Conservation (phyloP, 306 rosid genomes). For the Cotoneaster glaucophyllus region DNA sequence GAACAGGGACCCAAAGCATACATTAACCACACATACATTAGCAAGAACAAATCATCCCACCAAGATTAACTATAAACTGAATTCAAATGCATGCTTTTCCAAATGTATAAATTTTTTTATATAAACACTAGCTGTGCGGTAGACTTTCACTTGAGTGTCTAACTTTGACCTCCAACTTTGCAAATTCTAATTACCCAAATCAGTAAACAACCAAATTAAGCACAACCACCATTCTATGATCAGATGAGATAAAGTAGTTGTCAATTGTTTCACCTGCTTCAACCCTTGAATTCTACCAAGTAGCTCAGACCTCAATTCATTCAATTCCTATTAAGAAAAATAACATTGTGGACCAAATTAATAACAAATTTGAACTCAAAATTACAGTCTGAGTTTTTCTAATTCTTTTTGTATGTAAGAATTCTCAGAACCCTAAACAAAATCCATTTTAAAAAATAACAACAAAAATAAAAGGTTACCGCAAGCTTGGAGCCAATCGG, state of each 20-base stretch:
- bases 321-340: constrained; percentile 57
- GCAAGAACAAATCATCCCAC: background rate
- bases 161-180: constrained; percentile 88
- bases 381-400: no score
- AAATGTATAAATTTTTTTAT: background rate
- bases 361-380: no score
- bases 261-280: constrained; percentile 50
- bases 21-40: background rate
- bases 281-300: constrained; percentile 68
- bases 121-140: constrained; percentile 61
- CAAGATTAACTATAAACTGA: background rate
- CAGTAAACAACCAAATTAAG: background rate
- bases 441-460: no score
- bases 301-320: constrained; percentile 84
- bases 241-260: background rate
- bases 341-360: background rate
- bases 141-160: constrained; percentile 77
- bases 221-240: background rate
- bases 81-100: background rate
- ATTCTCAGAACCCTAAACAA: no score
- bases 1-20: background rate
- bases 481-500: no score
- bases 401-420: no score
- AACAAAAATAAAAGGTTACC: no score
- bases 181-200: constrained; percentile 52